Base-by-base conservation (phyloP, 495 filamentous ascomycete genomes). In the Daldinia loculata region DNA sequence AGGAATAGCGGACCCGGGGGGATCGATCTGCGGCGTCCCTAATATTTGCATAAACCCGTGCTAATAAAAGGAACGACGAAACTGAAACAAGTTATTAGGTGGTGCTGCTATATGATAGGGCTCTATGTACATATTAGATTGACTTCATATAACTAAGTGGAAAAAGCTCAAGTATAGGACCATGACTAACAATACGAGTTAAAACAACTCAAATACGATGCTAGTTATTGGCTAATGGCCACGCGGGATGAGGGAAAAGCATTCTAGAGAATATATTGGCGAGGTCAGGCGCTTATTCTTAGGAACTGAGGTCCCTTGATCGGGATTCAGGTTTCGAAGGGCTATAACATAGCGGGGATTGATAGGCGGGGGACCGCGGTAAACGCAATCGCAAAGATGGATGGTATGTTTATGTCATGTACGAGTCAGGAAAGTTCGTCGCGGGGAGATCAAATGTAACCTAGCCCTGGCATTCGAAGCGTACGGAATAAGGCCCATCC, bases 271-370 rank as follows among this genome's bases (percentile, higher is more conserved):
- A 45, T 22, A 53, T 57, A 69, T 32, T 61, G 67, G 61, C 48
- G 50, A 64, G 61, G 61, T 63, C 66, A 65, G 65, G 70, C 61
- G 66, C 57, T 66, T 69, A 69, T 73, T 66, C 69, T 73, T 62
- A 59, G 57, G 50, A 56, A 11, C 22, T 61, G n/a, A n/a, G n/a
- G n/a, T n/a, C 41, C 61, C 51, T 48, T 19, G 36, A 41, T 69
- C 36, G 65, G 65, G 19, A 45, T 62, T 62, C 34, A 43, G 38
- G 34, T 56, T 51, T 56, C 61, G 43, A 51, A 30, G 58, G 14
- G 57, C 66, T 32, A 63, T 51, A 61, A 30, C 27, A 64, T 19
- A 48, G 43, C 43, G 43, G 29, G 24, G 14, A 65, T 22, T 67
- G 60, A 65, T 66, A 73, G 70, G 61, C 27, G 57, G 61, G 30